Conservation (phyloP, 768 basidiomycete species). For the Serpula lacrymans region DNA sequence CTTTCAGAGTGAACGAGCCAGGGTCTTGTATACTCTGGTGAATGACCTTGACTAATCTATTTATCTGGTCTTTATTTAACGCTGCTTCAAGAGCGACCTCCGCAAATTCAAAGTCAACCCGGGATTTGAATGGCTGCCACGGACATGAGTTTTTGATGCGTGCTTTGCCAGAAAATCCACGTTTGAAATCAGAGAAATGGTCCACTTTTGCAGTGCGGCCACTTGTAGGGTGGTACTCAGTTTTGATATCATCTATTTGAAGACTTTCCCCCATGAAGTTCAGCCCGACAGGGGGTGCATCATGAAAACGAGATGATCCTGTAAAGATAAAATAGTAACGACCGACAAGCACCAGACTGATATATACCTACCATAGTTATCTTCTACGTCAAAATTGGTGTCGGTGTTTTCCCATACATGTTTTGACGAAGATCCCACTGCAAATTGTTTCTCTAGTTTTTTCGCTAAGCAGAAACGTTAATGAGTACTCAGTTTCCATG, state of each 20-base stretch:
- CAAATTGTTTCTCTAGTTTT: too few relatives aligned
- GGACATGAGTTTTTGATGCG: conserved; percentile 15
- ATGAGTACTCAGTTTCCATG: too few relatives aligned
- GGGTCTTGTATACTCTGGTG: conserved; percentile 1
- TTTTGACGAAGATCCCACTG: too few relatives aligned
- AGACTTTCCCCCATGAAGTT: too few relatives aligned
- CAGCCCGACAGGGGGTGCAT: too few relatives aligned
- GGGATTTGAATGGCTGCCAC: conserved; percentile 27
- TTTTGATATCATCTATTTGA: conserved; percentile 23
- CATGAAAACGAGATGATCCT: too few relatives aligned
- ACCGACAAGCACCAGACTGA: too few relatives aligned
- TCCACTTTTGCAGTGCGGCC: conserved; percentile 4
- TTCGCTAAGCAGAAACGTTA: too few relatives aligned
- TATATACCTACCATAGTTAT: too few relatives aligned
- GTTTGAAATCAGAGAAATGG: conserved; percentile 14
- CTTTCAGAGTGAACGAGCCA: conserved; percentile 14
- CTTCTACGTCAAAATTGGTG: too few relatives aligned
- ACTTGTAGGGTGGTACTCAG: conserved; percentile 21
- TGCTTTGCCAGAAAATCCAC: background rate
- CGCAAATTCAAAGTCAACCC: conserved; percentile 28
- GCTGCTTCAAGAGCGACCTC: conserved; percentile 19
- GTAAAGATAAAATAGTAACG: too few relatives aligned
- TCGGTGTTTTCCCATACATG: too few relatives aligned
- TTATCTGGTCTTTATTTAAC: conserved; percentile 15
- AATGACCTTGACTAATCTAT: conserved; percentile 18